Evolutionary conservation across 371 early-diverging fungal species (phyloP), one percentile per base, ranked within the genome.

Genomic region (Lichtheimia ramosa): DNA sequence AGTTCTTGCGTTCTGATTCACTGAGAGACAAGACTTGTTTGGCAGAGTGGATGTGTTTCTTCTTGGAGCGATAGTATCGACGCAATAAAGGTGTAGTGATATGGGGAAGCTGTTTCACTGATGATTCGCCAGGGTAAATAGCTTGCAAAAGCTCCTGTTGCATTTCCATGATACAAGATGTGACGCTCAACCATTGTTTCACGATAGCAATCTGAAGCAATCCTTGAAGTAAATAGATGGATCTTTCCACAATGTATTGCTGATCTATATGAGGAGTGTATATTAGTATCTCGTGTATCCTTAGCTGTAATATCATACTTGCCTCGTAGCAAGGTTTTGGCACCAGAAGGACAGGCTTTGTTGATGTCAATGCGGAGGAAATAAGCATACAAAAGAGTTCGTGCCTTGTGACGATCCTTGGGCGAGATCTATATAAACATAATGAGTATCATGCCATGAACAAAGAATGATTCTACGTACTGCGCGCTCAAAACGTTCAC

Each of bases 171-270:
- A 89, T 71, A 12, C 55, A 55, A 12, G 87, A 61, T 1, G 87
- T 78, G 15, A 76, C 75, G 41, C 69, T 71, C 20, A 94, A 73
- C 94, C 94, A 94, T 58, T 87, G 86, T 65, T 93, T 89, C 13
- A 93, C 89, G 39, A 88, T 82, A 14, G 96, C 83, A 51, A 97
- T 94, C 65, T 95, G 96, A 42, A 93, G 74, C 66, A 96, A 64
- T 39, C 97, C 97, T 56, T 84, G 84, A 27, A 92, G 70, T 28
- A 97, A 79, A 51, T 86, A 88, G 52, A 89, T 73, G 10, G 90
- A 77, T 51, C 80, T 87, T 59, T 84, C 81, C 13, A 92, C 82
- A 58, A 94, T 88, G 59, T 83, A 82, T 55, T 75, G 80, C 82
- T 90, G 90, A 67, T 92, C 92, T 73, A 64, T 60, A 16, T 8